These are phyloP conservation scores for Barbarea vulgaris DNA, from an alignment of 345 rosid genomes.

Conservation along the genomic window DNA sequence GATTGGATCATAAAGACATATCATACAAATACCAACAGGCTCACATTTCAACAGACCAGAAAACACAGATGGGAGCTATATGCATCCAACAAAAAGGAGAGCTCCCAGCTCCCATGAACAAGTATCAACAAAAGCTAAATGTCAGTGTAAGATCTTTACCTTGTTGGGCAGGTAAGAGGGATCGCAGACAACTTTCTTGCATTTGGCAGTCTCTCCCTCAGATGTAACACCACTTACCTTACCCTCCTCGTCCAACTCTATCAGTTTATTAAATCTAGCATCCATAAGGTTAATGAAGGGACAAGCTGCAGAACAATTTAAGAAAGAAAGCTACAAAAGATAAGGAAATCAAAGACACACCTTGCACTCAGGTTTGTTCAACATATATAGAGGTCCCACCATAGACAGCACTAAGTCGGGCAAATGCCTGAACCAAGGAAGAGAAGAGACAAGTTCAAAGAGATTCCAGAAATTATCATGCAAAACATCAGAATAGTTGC, in stretches of 20 bases:
- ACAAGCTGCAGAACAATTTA: no score
- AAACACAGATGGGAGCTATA: background rate
- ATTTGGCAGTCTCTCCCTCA: slow-evolving; percentile 97
- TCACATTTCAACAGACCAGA: background rate
- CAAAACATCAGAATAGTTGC: background rate
- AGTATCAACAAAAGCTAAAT: slow-evolving; percentile 7
- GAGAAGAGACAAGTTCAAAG: slow-evolving; percentile 14
- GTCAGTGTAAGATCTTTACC: slow-evolving; percentile 46
- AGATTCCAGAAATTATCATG: slow-evolving; percentile 43
- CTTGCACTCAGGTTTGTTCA: slow-evolving; percentile 96
- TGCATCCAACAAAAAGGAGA: background rate
- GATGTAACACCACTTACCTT: slow-evolving; percentile 89
- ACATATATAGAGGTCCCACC: slow-evolving; percentile 99
- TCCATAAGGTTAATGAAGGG: slow-evolving; percentile 16
- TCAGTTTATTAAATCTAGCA: slow-evolving; percentile 42
- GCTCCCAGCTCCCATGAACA: background rate
- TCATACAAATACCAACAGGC: background rate
- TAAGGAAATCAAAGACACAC: slow-evolving; percentile 41
- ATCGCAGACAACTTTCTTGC: slow-evolving; percentile 97
- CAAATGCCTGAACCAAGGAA: slow-evolving; percentile 69
- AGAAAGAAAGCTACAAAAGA: no score
- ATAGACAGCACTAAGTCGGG: slow-evolving; percentile 96
- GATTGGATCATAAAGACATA: background rate
- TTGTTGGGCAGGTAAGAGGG: slow-evolving; percentile 87
- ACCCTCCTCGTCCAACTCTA: slow-evolving; percentile 86